Conservation (phyloP, 305 asterid genomes). For the Plantago lanceolata region DNA sequence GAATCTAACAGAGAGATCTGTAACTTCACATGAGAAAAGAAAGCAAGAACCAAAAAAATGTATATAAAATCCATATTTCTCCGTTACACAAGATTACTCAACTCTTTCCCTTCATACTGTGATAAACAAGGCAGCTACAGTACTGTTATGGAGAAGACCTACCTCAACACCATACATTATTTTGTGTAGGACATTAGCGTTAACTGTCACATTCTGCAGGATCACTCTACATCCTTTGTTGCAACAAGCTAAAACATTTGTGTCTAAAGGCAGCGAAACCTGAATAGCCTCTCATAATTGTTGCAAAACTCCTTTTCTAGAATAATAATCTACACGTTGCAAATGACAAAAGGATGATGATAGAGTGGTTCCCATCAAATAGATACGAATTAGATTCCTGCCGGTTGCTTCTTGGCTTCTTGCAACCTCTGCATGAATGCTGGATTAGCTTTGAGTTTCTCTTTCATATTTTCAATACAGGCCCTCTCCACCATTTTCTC, state of each 20-base stretch:
- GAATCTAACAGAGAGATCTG: neutral
- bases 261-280: neutral
- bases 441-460: constrained; percentile 68
- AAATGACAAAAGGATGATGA: neutral
- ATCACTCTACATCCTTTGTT: neutral
- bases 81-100: neutral
- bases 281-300: neutral
- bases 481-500: constrained; percentile 57
- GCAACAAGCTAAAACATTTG: neutral
- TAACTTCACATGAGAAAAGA: neutral
- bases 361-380: constrained; percentile 24
- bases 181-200: neutral
- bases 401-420: constrained; percentile 36
- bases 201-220: neutral
- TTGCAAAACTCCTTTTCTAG: neutral
- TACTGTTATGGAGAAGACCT: neutral
- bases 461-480: constrained; percentile 53
- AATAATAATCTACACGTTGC: constrained; percentile 7
- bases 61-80: neutral
- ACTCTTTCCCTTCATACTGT: neutral
- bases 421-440: constrained; percentile 72
- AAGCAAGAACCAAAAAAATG: neutral
- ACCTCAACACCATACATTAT: neutral
- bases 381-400: constrained; percentile 28
- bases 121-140: neutral